Evolutionary conservation across 75 land plant species (phyloP).

Genomic region (Selaginella tamariscina): DNA sequence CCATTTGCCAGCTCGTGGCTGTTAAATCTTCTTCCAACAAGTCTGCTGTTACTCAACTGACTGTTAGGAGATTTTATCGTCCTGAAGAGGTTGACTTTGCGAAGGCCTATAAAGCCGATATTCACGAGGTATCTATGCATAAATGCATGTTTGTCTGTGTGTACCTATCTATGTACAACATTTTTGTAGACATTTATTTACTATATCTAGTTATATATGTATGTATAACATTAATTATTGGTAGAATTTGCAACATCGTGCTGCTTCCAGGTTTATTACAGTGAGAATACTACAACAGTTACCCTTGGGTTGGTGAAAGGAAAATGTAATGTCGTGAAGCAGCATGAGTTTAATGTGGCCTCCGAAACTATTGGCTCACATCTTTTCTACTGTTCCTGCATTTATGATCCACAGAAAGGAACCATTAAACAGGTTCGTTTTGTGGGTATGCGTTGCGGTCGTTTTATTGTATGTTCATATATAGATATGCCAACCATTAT

Average conservation of each 20-base stretch:
- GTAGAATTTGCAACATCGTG: neutral
- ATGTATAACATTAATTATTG: no score
- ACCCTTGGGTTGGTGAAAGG: slow-evolving; percentile 47
- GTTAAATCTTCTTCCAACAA: slow-evolving; percentile 16
- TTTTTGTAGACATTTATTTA: neutral
- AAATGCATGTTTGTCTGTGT: no score
- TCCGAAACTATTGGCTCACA: slow-evolving; percentile 37
- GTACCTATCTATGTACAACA: neutral
- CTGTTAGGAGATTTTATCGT: slow-evolving; percentile 75
- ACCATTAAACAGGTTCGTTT: slow-evolving; percentile 62
- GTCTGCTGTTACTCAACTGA: slow-evolving; percentile 22
- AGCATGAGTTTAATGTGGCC: slow-evolving; percentile 30
- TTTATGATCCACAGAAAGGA: slow-evolving; percentile 73
- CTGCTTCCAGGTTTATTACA: slow-evolving; percentile 56
- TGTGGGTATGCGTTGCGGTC: neutral
- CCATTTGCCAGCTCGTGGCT: slow-evolving; percentile 55
- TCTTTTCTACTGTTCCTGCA: slow-evolving; percentile 63
- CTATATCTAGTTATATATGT: no score
- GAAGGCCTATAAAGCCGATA: slow-evolving; percentile 70
- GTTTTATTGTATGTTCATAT: no score
- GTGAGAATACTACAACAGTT: slow-evolving; percentile 42
- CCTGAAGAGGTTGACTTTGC: slow-evolving; percentile 70
- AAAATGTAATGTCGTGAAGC: slow-evolving; percentile 66
- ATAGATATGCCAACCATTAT: no score
- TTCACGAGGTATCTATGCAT: slow-evolving; percentile 50